A percentile compares a stretch with the other conserved stretches of the same genome.
Evolutionary conservation across 768 basidiomycete genomes (phyloP).

Genomic region (Xerocomellus dryophilus): DNA sequence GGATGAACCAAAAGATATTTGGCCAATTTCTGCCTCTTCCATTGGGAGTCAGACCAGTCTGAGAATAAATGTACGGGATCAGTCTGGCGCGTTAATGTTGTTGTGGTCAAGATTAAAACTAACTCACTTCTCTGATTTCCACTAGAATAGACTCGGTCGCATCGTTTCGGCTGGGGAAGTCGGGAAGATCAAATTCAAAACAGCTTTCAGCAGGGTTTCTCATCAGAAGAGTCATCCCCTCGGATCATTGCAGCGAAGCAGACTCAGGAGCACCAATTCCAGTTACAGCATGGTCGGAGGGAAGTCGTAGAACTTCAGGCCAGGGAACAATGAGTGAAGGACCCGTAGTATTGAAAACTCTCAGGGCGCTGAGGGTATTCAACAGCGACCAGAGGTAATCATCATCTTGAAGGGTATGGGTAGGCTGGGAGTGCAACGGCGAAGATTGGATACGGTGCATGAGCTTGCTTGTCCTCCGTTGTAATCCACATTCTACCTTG

Average conservation of each 20-base stretch:
- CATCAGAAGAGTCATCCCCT: too few species aligned
- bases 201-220: background rate
- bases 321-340: background rate
- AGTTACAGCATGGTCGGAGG: background rate
- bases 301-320: background rate
- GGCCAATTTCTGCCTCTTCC: background rate
- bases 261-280: background rate
- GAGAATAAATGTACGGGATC: background rate
- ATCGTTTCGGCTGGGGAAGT: background rate
- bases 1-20: background rate
- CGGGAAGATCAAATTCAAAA: too few species aligned
- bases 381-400: too few species aligned
- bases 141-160: too few species aligned
- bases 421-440: too few species aligned
- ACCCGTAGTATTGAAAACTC: background rate
- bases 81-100: background rate
- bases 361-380: background rate
- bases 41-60: constrained; percentile 13
- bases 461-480: background rate
- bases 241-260: background rate
- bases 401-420: too few species aligned
- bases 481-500: background rate
- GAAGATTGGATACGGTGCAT: too few species aligned
- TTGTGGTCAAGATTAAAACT: constrained; percentile 7
- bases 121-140: background rate